phyloP scores from a whole-genome alignment of 2,329 filamentous ascomycete species.

The Pseudogymnoascus sp. region DNA sequence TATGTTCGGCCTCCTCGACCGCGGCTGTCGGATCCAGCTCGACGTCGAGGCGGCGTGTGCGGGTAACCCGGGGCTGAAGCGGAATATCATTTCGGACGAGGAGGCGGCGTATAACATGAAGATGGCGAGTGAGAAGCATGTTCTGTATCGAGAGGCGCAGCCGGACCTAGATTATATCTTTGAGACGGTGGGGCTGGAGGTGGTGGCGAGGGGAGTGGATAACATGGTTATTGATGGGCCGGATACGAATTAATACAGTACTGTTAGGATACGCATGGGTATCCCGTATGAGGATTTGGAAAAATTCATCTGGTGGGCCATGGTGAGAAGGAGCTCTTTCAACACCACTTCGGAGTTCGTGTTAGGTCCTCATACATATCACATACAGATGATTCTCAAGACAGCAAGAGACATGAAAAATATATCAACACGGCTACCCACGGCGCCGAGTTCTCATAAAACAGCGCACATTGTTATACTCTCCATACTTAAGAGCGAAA shows the following conservation, averaged over 20 bases:
- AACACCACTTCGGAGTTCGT: neutral
- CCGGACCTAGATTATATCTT: conserved; percentile 39
- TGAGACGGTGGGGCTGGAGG: conserved; percentile 30
- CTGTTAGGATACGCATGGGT: neutral
- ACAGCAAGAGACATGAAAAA: neutral
- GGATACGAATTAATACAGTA: neutral
- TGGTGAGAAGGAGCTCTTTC: neutral
- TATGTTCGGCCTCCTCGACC: conserved; percentile 59
- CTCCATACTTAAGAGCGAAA: neutral
- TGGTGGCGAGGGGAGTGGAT: conserved; percentile 25
- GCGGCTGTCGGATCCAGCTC: conserved; percentile 60
- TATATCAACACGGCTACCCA: neutral
- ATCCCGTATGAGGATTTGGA: neutral
- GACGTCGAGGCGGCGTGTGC: conserved; percentile 57
- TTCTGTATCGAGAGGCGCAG: conserved; percentile 39
- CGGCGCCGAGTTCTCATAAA: neutral
- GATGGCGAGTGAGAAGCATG: conserved; percentile 39
- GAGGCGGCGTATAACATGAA: conserved; percentile 44
- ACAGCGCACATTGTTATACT: neutral
- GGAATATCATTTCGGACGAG: conserved; percentile 46
- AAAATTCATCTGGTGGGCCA: neutral
- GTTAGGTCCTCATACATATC: neutral
- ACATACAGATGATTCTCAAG: neutral
- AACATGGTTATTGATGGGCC: conserved; percentile 20
- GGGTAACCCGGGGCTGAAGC: conserved; percentile 37